These are phyloP conservation scores for Rasamsonia emersonii DNA, from an alignment of 2,329 filamentous ascomycete species.

Conservation along the genomic window DNA sequence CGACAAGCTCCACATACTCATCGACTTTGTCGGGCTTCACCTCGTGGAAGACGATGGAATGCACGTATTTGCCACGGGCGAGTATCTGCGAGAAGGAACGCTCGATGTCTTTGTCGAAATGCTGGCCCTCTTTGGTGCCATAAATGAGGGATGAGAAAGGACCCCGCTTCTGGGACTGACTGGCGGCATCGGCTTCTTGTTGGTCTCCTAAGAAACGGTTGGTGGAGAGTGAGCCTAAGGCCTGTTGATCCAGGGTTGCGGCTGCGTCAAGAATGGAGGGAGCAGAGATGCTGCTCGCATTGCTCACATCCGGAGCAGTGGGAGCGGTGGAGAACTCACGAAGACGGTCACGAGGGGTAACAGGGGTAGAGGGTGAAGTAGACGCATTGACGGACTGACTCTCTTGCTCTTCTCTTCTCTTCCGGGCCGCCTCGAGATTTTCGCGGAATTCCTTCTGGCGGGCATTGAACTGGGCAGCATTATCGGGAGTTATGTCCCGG, in stretches of 20 bases:
- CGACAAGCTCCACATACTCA: constrained; percentile 84
- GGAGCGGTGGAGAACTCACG: constrained; percentile 32
- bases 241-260: constrained; percentile 33
- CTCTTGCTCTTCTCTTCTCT: constrained; percentile 70
- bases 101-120: constrained; percentile 92
- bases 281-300: constrained; percentile 30
- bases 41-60: constrained; percentile 93
- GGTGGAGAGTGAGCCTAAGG: constrained; percentile 53
- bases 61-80: constrained; percentile 93
- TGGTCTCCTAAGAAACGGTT: constrained; percentile 46
- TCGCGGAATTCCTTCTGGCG: constrained; percentile 84
- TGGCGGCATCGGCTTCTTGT: constrained; percentile 51
- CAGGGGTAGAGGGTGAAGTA: constrained; percentile 35
- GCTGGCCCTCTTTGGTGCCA: constrained; percentile 88
- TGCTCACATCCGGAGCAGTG: constrained; percentile 38
- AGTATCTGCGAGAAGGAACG: constrained; percentile 92
- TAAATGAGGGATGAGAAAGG: constrained; percentile 85
- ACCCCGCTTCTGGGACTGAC: constrained; percentile 55
- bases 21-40: constrained; percentile 94
- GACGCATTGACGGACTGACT: constrained; percentile 57
- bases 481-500: constrained; percentile 70
- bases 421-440: constrained; percentile 65
- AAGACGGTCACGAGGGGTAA: constrained; percentile 24
- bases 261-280: constrained; percentile 32
- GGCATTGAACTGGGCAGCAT: constrained; percentile 66